Conservation (phyloP, 352 stramenopile genomes). For the Phytophthora lateralis region DNA sequence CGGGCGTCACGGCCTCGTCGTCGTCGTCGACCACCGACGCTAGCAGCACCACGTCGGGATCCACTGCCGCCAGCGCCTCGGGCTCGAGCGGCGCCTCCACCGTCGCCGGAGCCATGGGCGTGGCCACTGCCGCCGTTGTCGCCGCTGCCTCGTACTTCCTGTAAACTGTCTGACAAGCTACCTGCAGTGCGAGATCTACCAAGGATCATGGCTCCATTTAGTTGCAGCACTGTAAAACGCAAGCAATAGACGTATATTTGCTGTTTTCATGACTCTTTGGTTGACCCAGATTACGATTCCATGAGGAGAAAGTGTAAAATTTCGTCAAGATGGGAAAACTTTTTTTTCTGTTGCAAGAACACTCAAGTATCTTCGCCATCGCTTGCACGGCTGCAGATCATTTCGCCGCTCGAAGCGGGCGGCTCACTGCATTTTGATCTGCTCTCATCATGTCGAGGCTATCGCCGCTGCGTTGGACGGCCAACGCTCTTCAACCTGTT, state of each 20-base stretch:
- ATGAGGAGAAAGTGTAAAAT: no score
- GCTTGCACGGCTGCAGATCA: slow-evolving; percentile 10
- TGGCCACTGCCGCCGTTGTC: slow-evolving; percentile 22
- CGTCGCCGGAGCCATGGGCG: slow-evolving; percentile 25
- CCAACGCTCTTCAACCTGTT: no score
- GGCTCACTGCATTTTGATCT: background rate
- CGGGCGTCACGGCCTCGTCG: slow-evolving; percentile 13
- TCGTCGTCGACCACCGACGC: slow-evolving; percentile 9
- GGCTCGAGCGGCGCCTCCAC: slow-evolving; percentile 32
- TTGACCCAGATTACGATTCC: no score
- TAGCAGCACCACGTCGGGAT: slow-evolving; percentile 9
- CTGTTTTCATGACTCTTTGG: slow-evolving; percentile 8
- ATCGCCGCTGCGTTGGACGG: background rate
- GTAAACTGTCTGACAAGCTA: slow-evolving; percentile 24
- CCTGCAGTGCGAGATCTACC: background rate
- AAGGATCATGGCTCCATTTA: background rate
- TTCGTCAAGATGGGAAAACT: no score
- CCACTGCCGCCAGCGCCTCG: slow-evolving; percentile 19
- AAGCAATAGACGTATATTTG: slow-evolving; percentile 35
- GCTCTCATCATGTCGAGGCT: background rate
- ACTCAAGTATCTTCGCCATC: no score
- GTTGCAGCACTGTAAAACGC: slow-evolving; percentile 20
- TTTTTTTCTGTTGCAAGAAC: background rate
- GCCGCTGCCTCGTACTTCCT: slow-evolving; percentile 33
- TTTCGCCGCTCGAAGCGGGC: slow-evolving; percentile 18